These are phyloP conservation scores for Trichoderma koningiopsis DNA, from an alignment of 2,329 filamentous ascomycete genomes.

Conservation along the genomic window DNA sequence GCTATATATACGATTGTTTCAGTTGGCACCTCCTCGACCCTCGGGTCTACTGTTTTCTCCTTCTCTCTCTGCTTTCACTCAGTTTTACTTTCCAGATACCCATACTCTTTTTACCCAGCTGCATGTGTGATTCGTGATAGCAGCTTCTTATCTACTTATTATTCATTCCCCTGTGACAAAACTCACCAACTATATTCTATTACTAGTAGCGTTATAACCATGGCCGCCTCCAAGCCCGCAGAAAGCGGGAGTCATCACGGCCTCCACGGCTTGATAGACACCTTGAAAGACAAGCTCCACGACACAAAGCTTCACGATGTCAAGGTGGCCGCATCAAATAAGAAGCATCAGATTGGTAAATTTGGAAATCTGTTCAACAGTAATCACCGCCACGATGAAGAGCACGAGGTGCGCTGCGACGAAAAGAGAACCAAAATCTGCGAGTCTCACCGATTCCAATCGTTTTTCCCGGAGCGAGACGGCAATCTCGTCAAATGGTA, in stretches of 20 bases:
- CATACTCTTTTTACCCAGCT: background rate
- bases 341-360: conserved; percentile 65
- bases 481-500: conserved; percentile 95
- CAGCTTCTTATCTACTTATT: background rate
- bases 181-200: background rate
- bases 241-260: conserved; percentile 32
- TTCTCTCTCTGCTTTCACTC: background rate
- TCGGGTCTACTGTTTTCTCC: background rate
- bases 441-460: conserved; percentile 80
- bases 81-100: background rate
- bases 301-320: conserved; percentile 57
- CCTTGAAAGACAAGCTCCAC: conserved; percentile 59
- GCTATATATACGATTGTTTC: background rate
- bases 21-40: background rate
- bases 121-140: background rate
- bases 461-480: conserved; percentile 84
- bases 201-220: background rate
- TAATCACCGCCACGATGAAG: conserved; percentile 91
- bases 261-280: conserved; percentile 45
- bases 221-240: conserved; percentile 3
- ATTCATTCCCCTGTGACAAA: background rate
- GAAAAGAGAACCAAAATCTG: conserved; percentile 72
- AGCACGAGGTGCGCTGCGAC: conserved; percentile 83
- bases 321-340: conserved; percentile 59
- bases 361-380: conserved; percentile 73